phyloP scores from a whole-genome alignment of 2,329 filamentous ascomycete species.

The Zymoseptoria tritici region DNA sequence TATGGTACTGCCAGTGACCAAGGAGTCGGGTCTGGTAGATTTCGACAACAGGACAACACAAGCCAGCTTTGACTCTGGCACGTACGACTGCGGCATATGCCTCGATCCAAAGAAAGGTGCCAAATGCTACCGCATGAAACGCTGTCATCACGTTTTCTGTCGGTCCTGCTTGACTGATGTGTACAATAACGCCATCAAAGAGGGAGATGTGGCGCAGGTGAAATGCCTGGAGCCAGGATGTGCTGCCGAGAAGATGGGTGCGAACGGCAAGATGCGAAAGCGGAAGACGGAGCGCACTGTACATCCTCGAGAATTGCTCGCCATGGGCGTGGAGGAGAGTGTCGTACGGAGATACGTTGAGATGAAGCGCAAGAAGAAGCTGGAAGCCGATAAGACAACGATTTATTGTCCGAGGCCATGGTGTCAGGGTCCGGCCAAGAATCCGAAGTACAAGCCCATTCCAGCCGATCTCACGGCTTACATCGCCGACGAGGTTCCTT shows the following conservation, averaged over 20 bases:
- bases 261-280: slow-evolving; percentile 20
- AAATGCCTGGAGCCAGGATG: slow-evolving; percentile 76
- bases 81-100: slow-evolving; percentile 82
- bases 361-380: slow-evolving; percentile 83
- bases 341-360: slow-evolving; percentile 78
- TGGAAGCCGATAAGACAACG: slow-evolving; percentile 86
- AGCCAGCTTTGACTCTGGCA: slow-evolving; percentile 70
- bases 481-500: slow-evolving; percentile 28
- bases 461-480: slow-evolving; percentile 35
- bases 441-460: slow-evolving; percentile 43
- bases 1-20: slow-evolving; percentile 41
- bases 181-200: slow-evolving; percentile 78
- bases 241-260: slow-evolving; percentile 49
- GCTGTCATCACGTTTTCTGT: slow-evolving; percentile 90
- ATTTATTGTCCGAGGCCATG: slow-evolving; percentile 87
- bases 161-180: slow-evolving; percentile 79
- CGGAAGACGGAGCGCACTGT: slow-evolving; percentile 61
- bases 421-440: slow-evolving; percentile 80
- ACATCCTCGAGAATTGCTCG: slow-evolving; percentile 70
- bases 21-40: slow-evolving; percentile 66
- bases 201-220: slow-evolving; percentile 72
- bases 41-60: slow-evolving; percentile 69
- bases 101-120: slow-evolving; percentile 85
- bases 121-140: slow-evolving; percentile 65
- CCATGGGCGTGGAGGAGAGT: slow-evolving; percentile 48